Conservation (phyloP, 2,329 filamentous ascomycete genomes). For the Thelonectria rubi region DNA sequence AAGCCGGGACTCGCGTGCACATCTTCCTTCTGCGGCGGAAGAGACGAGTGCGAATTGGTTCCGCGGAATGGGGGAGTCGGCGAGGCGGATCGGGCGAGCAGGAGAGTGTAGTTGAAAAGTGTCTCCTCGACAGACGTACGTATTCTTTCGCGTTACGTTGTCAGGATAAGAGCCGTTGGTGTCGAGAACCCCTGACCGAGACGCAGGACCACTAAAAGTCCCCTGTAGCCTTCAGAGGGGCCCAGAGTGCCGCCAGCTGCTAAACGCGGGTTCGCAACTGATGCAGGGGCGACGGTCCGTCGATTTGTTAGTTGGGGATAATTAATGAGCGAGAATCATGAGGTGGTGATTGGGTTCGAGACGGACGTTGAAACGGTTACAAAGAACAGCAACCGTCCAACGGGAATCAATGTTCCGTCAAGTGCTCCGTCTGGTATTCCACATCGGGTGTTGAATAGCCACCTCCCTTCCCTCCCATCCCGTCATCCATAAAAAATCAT, state of each 20-base stretch:
- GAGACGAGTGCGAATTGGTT: background rate
- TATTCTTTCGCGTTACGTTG: constrained; percentile 26
- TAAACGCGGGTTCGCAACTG: background rate
- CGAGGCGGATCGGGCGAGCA: too few species aligned
- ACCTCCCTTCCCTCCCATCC: too few species aligned
- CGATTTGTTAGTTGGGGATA: background rate
- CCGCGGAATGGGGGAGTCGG: background rate
- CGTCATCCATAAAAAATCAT: too few species aligned
- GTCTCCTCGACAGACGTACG: background rate
- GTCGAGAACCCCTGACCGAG: constrained; percentile 1
- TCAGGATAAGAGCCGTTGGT: constrained; percentile 31
- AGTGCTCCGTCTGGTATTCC: too few species aligned
- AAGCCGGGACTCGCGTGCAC: constrained; percentile 38
- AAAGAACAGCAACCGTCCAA: too few species aligned
- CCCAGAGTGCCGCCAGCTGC: background rate
- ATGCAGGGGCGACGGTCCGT: background rate
- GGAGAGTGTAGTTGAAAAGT: background rate
- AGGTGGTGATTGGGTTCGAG: background rate
- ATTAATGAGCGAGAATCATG: background rate
- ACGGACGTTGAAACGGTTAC: background rate
- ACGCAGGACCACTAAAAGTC: background rate
- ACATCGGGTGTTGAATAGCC: too few species aligned
- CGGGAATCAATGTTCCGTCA: too few species aligned
- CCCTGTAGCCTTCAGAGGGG: background rate
- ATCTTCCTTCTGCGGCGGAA: constrained; percentile 32